Evolutionary conservation across 2,329 filamentous ascomycete genomes (phyloP).

Genomic region (Calonectria pauciramosa): DNA sequence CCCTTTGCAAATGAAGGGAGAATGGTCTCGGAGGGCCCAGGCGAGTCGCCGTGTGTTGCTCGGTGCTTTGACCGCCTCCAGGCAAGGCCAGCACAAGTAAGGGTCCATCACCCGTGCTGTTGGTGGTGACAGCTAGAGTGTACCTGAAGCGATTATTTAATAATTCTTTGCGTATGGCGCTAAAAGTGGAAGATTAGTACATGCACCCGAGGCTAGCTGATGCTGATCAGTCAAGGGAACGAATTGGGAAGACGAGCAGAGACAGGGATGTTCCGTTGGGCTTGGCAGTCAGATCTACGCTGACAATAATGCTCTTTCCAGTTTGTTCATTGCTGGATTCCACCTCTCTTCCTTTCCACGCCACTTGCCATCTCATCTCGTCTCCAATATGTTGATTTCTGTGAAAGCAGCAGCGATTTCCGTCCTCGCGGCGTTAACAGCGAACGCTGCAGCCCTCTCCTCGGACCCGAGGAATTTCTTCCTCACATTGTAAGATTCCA

Average conservation of each 20-base stretch:
- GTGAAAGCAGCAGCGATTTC: neutral
- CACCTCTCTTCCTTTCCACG: neutral
- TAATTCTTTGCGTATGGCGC: neutral
- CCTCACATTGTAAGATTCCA: neutral
- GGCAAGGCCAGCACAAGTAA: too few species aligned
- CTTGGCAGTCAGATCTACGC: neutral
- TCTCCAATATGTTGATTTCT: neutral
- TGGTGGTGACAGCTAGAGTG: neutral
- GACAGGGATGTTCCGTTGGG: neutral
- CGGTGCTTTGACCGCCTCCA: neutral
- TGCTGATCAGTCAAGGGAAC: neutral
- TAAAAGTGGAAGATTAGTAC: neutral
- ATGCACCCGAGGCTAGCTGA: neutral
- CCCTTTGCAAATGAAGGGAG: neutral
- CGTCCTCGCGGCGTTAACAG: neutral
- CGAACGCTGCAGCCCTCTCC: neutral
- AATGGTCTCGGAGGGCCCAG: neutral
- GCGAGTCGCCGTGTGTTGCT: neutral
- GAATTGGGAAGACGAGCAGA: neutral
- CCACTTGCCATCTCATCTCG: neutral
- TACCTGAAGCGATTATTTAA: neutral
- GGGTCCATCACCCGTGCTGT: neutral
- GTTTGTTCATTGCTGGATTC: neutral
- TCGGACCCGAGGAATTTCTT: neutral
- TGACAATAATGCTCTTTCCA: neutral